Conservation (phyloP, 2,329 filamentous ascomycete species). For the Rutstroemia sydowiana region DNA sequence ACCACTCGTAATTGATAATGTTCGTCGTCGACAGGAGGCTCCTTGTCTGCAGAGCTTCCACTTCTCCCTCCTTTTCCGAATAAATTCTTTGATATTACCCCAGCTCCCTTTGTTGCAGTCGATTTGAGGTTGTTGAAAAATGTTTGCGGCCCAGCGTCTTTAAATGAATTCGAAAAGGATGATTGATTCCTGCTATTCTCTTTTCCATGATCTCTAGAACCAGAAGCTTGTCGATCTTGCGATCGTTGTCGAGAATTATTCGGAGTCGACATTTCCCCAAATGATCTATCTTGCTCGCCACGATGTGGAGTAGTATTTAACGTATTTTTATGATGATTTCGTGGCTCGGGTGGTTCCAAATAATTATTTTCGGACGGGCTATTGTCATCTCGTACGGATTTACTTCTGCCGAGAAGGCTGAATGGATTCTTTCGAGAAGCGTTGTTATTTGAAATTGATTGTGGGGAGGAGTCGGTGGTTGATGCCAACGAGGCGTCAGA, state of each 20-base stretch:
- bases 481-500: constrained; percentile 25
- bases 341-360: constrained; percentile 12
- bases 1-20: constrained; percentile 81
- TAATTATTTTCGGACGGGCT: constrained; percentile 16
- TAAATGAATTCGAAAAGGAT: constrained; percentile 41
- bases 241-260: constrained; percentile 59
- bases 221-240: constrained; percentile 52
- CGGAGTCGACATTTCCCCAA: constrained; percentile 60
- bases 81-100: constrained; percentile 73
- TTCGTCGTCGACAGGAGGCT: constrained; percentile 64
- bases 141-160: constrained; percentile 52
- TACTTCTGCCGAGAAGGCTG: constrained; percentile 34
- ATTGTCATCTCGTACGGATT: constrained; percentile 37
- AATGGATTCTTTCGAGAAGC: constrained; percentile 24
- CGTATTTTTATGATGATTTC: constrained; percentile 29
- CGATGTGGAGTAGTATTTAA: constrained; percentile 53
- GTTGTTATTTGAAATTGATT: constrained; percentile 13
- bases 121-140: constrained; percentile 70
- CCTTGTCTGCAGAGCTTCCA: constrained; percentile 60
- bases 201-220: constrained; percentile 32
- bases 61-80: constrained; percentile 72
- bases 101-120: constrained; percentile 66
- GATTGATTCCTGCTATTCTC: constrained; percentile 26
- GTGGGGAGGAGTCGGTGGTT: constrained; percentile 9
- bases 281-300: constrained; percentile 49